Evolutionary conservation across 306 rosid species (phyloP), one percentile per base, ranked within the genome.

Genomic region (Castanea crenata): DNA sequence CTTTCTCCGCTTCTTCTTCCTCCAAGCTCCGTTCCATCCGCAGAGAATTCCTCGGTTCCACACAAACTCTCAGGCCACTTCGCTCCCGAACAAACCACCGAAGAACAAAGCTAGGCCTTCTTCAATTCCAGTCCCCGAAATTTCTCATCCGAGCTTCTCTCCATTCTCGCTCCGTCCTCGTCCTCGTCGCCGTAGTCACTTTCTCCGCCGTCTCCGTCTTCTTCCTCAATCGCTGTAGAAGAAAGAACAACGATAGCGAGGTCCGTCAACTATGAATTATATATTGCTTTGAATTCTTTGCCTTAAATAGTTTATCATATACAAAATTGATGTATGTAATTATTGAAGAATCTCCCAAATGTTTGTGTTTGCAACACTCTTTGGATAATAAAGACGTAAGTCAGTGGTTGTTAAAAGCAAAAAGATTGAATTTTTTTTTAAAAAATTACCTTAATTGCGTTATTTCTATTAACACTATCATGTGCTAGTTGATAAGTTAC

Each of bases 171-270:
- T 71, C 91, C 18, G 1, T 86, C 56, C 35, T 92, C 72, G 80
- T 90, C 77, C 78, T 88, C 20, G 85, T 91, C 76, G 83, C 92
- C 55, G 81, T 85, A 1, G 88, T 91, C 20, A 91, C 97, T 58
- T 58, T 94, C 71, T 90, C 99, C 46, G 97, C 93, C 3, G 87
- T 87, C 74, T 92, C 97, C 3, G 71, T 83, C 9, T 70, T 90
- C 41, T 89, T 84, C 83, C 88, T 83, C 83, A 84, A 82, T 71
- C 85, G 62, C 78, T 80, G 54, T 63, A 86, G 69, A 76, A 76
- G 80, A 59, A 91, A 84, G 84, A 91, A 84, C 78, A 71, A 77
- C 69, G 73, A 68, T n/a, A 78, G 83, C 74, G 81, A 90, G 94
- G 97, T 89, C 35, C 23, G 64, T 38, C 38, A 18, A 19, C 3